phyloP scores from a whole-genome alignment of 176 grass and related monocot genomes.

The Triticum turgidum region DNA sequence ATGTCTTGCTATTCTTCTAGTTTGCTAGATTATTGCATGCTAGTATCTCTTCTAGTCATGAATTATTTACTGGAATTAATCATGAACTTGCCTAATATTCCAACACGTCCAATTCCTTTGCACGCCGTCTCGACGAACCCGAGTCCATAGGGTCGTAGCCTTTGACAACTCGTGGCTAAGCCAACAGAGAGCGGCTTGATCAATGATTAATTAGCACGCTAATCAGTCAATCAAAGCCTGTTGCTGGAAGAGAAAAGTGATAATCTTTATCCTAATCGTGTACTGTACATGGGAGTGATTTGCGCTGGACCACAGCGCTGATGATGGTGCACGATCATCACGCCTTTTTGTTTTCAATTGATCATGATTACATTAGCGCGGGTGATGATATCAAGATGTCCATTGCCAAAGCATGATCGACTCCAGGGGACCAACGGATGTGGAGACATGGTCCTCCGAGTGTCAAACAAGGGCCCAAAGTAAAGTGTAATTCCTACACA shows the following conservation, averaged over 20 bases:
- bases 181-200: no score
- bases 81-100: no score
- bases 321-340: constrained; percentile 6
- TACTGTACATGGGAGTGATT: not conserved
- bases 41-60: no score
- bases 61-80: no score
- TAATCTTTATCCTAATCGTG: constrained; percentile 10
- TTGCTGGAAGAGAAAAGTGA: not conserved
- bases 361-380: constrained; percentile 25
- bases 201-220: not conserved
- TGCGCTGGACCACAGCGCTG: constrained; percentile 34
- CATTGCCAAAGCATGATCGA: not conserved
- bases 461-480: constrained; percentile 27
- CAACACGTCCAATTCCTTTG: not conserved
- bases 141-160: not conserved
- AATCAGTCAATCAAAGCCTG: not conserved
- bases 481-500: no score
- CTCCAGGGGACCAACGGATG: not conserved
- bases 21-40: no score
- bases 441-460: constrained; percentile 51
- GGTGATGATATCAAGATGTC: not conserved
- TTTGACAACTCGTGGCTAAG: constrained; percentile 3
- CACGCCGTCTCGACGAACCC: not conserved
- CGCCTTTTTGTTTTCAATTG: not conserved
- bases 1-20: no score